phyloP scores from a whole-genome alignment of 2,329 filamentous ascomycete species.

The Hypoxylon sp. region DNA sequence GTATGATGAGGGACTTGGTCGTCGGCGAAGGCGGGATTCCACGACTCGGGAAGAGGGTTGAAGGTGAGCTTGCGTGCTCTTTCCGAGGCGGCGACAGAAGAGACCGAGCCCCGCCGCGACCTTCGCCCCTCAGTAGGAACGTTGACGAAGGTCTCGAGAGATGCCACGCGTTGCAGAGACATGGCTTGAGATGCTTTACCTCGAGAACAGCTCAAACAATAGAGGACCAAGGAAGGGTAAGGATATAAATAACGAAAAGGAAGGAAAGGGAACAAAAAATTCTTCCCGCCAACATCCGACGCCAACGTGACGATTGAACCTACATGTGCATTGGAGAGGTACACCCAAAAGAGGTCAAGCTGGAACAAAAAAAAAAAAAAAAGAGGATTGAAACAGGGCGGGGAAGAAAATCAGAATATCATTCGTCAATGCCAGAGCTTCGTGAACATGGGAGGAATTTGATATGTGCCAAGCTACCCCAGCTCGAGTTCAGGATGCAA shows the following conservation, averaged over 20 bases:
- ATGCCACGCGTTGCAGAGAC: conserved; percentile 62
- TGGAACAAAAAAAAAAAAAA: not conserved
- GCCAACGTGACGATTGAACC: conserved; percentile 10
- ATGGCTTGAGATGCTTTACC: conserved; percentile 45
- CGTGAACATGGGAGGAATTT: not conserved
- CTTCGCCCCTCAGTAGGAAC: conserved; percentile 49
- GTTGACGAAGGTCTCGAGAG: conserved; percentile 61
- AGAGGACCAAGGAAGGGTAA: not conserved
- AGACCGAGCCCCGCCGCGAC: conserved; percentile 49
- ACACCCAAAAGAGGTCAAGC: conserved; percentile 23
- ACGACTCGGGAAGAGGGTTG: conserved; percentile 62
- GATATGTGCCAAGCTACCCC: conserved; percentile 29
- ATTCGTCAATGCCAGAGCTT: conserved; percentile 27
- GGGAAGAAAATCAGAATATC: conserved; percentile 8
- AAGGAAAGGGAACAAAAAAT: conserved; percentile 1
- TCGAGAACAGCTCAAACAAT: conserved; percentile 4
- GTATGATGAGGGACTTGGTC: conserved; percentile 49
- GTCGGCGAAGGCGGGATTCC: conserved; percentile 53
- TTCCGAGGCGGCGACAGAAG: conserved; percentile 55
- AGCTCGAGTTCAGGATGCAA: not conserved
- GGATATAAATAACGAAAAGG: conserved; percentile 1
- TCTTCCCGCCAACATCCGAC: conserved; percentile 9
- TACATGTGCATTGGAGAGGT: conserved; percentile 5
- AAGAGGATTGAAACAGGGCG: not conserved
- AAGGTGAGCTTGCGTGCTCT: conserved; percentile 61